A percentile compares a stretch with the other conserved stretches of the same genome.
Conservation (phyloP, 345 rosid genomes). For the Syzygium grande region DNA sequence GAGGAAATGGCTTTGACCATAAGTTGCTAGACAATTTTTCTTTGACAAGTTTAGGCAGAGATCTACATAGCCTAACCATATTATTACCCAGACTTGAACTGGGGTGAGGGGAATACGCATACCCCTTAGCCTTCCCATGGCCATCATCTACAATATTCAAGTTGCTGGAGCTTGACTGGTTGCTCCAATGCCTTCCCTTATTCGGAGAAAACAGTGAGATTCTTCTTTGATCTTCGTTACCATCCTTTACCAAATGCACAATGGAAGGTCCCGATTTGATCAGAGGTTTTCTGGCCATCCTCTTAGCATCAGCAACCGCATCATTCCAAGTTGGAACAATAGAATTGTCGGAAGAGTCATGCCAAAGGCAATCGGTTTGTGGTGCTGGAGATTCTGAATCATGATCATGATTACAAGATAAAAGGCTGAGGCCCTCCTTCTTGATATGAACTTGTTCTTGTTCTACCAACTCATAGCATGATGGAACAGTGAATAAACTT, state of each 20-base stretch:
- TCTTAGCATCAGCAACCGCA: neutral
- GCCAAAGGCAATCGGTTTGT: constrained; percentile 14
- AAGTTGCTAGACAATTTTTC: constrained; percentile 26
- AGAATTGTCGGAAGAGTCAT: constrained; percentile 28
- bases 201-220: neutral
- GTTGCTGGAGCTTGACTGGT: constrained; percentile 14
- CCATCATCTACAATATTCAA: constrained; percentile 26
- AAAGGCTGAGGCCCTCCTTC: constrained; percentile 60
- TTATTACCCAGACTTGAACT: constrained; percentile 41
- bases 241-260: neutral
- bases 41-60: constrained; percentile 27
- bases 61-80: constrained; percentile 47
- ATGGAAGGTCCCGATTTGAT: constrained; percentile 5
- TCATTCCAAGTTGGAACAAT: constrained; percentile 6
- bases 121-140: constrained; percentile 52
- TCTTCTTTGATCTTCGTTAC: neutral
- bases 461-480: constrained; percentile 62
- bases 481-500: constrained; percentile 44
- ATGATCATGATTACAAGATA: constrained; percentile 40
- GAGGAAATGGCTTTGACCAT: constrained; percentile 80
- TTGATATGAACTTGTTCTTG: constrained; percentile 32
- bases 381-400: constrained; percentile 22
- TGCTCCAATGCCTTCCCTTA: neutral
- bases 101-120: constrained; percentile 61
- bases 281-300: neutral